These are phyloP conservation scores for Paraphaeosphaeria sporulosa DNA, from an alignment of 2,329 filamentous ascomycete genomes.

Conservation along the genomic window DNA sequence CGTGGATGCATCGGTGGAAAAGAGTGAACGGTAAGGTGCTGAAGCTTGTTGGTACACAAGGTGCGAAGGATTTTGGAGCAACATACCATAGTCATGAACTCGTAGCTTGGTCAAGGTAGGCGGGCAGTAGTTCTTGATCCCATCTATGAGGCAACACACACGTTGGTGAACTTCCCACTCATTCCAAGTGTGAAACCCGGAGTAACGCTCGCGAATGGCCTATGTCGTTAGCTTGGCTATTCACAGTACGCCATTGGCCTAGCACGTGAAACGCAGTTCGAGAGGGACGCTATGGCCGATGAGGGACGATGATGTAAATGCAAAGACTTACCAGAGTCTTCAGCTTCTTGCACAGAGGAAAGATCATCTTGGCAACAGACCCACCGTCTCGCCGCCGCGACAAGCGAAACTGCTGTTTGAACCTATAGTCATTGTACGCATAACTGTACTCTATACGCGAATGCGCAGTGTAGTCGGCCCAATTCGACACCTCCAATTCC, in stretches of 20 bases:
- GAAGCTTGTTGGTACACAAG: not conserved
- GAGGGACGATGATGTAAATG: not conserved
- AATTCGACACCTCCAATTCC: conserved; percentile 46
- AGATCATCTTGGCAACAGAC: conserved; percentile 43
- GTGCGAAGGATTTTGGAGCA: not conserved
- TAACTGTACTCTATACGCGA: conserved; percentile 48
- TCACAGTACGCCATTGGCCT: too few species aligned
- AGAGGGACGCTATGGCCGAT: too few species aligned
- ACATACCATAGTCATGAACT: conserved; percentile 40
- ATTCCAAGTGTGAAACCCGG: conserved; percentile 46
- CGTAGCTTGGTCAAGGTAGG: conserved; percentile 41
- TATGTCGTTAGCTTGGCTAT: not conserved
- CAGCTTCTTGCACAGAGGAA: conserved; percentile 39
- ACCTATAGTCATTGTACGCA: conserved; percentile 47
- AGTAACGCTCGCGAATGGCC: conserved; percentile 43
- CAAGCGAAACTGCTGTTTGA: conserved; percentile 45
- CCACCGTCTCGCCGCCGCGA: conserved; percentile 45
- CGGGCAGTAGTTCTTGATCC: conserved; percentile 40
- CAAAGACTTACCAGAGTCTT: conserved; percentile 31
- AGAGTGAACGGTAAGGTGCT: conserved; percentile 44
- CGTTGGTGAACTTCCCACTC: conserved; percentile 49
- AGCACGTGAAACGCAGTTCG: not conserved
- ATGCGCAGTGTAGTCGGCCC: conserved; percentile 48
- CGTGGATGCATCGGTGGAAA: conserved; percentile 41
- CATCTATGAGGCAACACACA: conserved; percentile 46